Evolutionary conservation across 371 early-diverging fungal genomes (phyloP).

Genomic region (Apophysomyces variabilis): DNA sequence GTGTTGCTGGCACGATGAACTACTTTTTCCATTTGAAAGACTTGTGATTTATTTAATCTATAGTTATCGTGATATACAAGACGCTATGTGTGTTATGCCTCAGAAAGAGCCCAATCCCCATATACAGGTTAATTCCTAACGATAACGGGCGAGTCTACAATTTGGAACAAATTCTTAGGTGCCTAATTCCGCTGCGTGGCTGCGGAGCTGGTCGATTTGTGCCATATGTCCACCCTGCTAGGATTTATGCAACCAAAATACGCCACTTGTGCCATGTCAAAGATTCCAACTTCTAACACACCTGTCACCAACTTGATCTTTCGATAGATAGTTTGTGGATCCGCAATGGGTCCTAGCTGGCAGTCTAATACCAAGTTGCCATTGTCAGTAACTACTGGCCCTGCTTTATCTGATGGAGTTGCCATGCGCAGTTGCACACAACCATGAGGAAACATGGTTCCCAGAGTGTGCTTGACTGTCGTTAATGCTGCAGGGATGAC

Average conservation of each 20-base stretch:
- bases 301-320: conserved; percentile 79
- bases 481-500: conserved; percentile 77
- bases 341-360: conserved; percentile 74
- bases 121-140: too few species aligned
- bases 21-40: too few species aligned
- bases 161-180: too few species aligned
- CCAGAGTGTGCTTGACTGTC: conserved; percentile 18
- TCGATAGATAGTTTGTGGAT: conserved; percentile 58
- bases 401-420: conserved; percentile 78
- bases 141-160: too few species aligned
- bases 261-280: conserved; percentile 81
- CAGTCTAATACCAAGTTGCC: conserved; percentile 95
- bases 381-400: conserved; percentile 94
- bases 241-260: conserved; percentile 72
- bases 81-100: too few species aligned
- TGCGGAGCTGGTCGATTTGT: background rate
- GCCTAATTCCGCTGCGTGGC: too few species aligned
- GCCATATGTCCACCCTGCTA: background rate
- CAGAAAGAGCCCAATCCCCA: too few species aligned
- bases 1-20: too few species aligned
- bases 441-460: conserved; percentile 35
- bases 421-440: conserved; percentile 75
- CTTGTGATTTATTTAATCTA: too few species aligned
- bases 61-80: too few species aligned
- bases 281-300: conserved; percentile 91